Conservation (phyloP, 75 land plant genomes). For the Pinus taeda region DNA sequence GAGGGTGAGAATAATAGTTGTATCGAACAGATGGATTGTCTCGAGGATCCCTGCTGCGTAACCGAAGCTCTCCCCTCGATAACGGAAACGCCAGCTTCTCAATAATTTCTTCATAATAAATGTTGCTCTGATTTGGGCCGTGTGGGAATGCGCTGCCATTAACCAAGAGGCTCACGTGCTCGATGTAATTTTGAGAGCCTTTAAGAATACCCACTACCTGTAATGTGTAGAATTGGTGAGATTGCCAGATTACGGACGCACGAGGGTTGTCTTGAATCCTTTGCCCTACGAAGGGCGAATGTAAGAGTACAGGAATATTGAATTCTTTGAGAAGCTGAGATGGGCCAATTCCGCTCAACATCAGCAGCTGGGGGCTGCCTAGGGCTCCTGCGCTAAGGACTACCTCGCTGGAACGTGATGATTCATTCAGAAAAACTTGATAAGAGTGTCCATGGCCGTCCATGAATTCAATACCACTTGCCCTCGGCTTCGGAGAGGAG, state of each 20-base stretch:
- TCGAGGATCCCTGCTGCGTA: constrained; percentile 39
- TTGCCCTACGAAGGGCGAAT: constrained; percentile 54
- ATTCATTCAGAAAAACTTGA: too few species aligned
- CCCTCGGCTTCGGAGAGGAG: too few species aligned
- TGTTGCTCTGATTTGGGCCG: not conserved
- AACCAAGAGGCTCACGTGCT: constrained; percentile 43
- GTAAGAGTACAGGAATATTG: constrained; percentile 36
- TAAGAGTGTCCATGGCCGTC: too few species aligned
- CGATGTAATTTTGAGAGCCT: constrained; percentile 47
- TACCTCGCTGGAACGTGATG: constrained; percentile 34
- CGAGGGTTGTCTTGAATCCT: constrained; percentile 80
- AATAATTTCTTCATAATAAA: constrained; percentile 9
- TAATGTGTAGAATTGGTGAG: constrained; percentile 30
- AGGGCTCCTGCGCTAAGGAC: constrained; percentile 77
- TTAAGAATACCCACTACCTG: constrained; percentile 67
- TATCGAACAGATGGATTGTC: constrained; percentile 77
- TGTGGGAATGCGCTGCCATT: not conserved
- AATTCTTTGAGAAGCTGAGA: constrained; percentile 24
- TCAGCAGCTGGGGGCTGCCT: constrained; percentile 72
- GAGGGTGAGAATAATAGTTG: constrained; percentile 75
- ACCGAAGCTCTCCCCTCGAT: constrained; percentile 62
- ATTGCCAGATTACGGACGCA: constrained; percentile 55
- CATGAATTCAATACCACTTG: too few species aligned
- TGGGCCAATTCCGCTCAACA: constrained; percentile 87
- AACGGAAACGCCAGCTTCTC: constrained; percentile 73